A percentile compares a stretch with the other conserved stretches of the same genome.
phyloP scores from a whole-genome alignment of 2,329 filamentous ascomycete species.

The Clarireedia hainanense region DNA sequence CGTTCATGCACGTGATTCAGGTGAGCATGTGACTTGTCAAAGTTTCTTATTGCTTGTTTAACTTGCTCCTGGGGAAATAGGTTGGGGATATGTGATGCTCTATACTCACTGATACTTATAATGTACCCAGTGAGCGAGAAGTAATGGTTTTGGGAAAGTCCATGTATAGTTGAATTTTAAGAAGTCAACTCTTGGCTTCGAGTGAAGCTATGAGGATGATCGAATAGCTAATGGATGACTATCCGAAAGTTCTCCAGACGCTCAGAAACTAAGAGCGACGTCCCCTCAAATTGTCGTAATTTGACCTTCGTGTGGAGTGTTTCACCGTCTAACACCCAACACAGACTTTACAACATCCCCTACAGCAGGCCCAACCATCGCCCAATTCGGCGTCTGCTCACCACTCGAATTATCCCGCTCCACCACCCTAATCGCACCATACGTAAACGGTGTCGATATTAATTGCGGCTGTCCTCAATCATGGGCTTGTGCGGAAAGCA shows the following conservation, averaged over 20 bases:
- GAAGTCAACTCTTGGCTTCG: too few species aligned
- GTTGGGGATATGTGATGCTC: too few species aligned
- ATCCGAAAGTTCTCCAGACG: background rate
- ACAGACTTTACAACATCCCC: constrained; percentile 56
- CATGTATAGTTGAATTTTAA: too few species aligned
- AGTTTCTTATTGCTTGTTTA: background rate
- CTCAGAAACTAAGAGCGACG: background rate
- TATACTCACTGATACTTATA: too few species aligned
- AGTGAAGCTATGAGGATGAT: too few species aligned
- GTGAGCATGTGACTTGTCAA: constrained; percentile 28
- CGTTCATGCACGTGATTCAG: constrained; percentile 50
- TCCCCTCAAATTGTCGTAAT: background rate
- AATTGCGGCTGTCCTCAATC: constrained; percentile 69
- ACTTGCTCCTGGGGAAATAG: too few species aligned
- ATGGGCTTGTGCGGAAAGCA: constrained; percentile 61
- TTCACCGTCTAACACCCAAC: background rate
- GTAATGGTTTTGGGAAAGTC: too few species aligned
- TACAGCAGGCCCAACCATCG: constrained; percentile 48
- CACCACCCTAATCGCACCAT: constrained; percentile 52
- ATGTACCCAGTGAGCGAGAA: too few species aligned
- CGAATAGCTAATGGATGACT: too few species aligned
- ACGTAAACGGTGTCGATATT: constrained; percentile 56
- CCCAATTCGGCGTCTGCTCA: constrained; percentile 59
- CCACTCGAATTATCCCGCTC: constrained; percentile 55
- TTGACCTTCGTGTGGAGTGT: background rate